Evolutionary conservation across 306 rosid species (phyloP).

Genomic region (Styphnolobium japonicum): DNA sequence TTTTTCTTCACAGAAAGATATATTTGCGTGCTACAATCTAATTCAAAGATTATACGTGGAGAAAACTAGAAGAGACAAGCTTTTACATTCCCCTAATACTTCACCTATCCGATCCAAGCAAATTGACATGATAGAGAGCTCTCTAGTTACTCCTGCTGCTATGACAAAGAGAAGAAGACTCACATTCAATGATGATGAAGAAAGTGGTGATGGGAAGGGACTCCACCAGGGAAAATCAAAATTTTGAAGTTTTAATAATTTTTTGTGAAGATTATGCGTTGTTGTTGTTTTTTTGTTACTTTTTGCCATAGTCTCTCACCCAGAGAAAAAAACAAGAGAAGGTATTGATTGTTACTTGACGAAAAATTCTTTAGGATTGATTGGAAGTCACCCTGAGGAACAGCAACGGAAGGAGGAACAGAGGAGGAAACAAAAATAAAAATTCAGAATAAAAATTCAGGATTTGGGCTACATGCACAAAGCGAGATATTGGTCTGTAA

Average conservation of each 20-base stretch:
- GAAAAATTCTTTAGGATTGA: conserved; percentile 29
- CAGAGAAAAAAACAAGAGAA: conserved; percentile 15
- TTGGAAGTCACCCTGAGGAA: conserved; percentile 27
- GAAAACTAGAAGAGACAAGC: conserved; percentile 26
- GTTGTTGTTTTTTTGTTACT: neutral
- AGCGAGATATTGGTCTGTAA: conserved; percentile 31
- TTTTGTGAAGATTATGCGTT: conserved; percentile 31
- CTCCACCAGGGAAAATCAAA: conserved; percentile 25
- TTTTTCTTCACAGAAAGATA: conserved; percentile 49
- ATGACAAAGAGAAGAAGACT: conserved; percentile 58
- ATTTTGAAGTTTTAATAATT: conserved; percentile 11
- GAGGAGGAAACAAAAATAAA: conserved; percentile 22
- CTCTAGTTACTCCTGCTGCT: conserved; percentile 40
- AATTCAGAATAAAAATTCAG: conserved; percentile 24
- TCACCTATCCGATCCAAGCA: conserved; percentile 27
- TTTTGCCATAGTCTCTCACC: conserved; percentile 19
- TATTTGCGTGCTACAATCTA: conserved; percentile 47
- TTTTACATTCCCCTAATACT: conserved; percentile 31
- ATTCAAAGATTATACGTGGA: conserved; percentile 49
- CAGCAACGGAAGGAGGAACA: conserved; percentile 17
- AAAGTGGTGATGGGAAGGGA: conserved; percentile 41
- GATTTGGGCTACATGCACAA: conserved; percentile 28
- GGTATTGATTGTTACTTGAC: conserved; percentile 26
- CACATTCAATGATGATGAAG: conserved; percentile 38
- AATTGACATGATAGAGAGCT: conserved; percentile 31